Evolutionary conservation across 2,329 filamentous ascomycete genomes (phyloP).

Genomic region (Colletotrichum godetiae): DNA sequence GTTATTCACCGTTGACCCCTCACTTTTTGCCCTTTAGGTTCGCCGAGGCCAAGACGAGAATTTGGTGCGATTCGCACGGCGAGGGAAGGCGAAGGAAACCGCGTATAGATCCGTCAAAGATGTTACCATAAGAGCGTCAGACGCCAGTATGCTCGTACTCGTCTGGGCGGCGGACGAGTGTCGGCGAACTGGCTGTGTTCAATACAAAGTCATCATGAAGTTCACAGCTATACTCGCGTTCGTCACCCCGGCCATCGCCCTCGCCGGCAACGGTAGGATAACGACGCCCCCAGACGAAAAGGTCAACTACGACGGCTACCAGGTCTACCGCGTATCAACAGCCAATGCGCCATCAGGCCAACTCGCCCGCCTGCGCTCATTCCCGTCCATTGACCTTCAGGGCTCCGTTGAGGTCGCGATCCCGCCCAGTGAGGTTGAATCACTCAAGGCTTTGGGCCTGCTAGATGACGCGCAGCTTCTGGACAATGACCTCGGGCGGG

Average conservation of each 20-base stretch:
- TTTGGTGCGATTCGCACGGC: neutral
- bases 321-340: conserved; percentile 43
- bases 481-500: conserved; percentile 42
- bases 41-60: neutral
- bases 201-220: conserved; percentile 23
- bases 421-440: conserved; percentile 41
- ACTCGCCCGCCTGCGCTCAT: conserved; percentile 36
- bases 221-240: conserved; percentile 9
- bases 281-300: conserved; percentile 2
- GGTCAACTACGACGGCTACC: conserved; percentile 47
- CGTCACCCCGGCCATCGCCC: conserved; percentile 11
- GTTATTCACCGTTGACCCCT: conserved; percentile 21
- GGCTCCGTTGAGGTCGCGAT: conserved; percentile 46
- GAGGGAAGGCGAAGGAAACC: neutral
- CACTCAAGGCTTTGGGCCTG: conserved; percentile 43
- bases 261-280: neutral
- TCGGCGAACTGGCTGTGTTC: neutral
- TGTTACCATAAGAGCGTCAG: neutral
- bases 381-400: conserved; percentile 41
- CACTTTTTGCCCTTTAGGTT: conserved; percentile 6
- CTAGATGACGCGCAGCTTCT: conserved; percentile 38
- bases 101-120: neutral
- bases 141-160: neutral
- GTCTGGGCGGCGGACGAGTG: no score
- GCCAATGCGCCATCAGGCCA: conserved; percentile 30